Evolutionary conservation across 1,284 basidiomycete species (phyloP), one percentile per base, ranked within the genome.

Genomic region (Clitocybe nebularis): DNA sequence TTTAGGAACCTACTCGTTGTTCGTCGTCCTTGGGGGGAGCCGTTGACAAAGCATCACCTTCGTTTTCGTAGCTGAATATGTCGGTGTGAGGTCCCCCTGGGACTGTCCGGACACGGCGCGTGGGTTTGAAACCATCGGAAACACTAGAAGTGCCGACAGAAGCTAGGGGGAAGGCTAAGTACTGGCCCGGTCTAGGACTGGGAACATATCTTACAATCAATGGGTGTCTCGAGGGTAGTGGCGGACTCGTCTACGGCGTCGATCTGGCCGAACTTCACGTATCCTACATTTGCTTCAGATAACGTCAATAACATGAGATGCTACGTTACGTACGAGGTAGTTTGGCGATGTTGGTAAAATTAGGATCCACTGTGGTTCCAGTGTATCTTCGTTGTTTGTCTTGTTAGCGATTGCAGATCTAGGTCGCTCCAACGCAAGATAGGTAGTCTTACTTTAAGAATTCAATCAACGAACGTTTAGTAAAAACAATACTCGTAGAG

Each of bases 301-400:
- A 6, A 5, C 16, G 25, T 47, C 7, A 20, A 33, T 25, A 17
- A 4, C 14, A 30, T 19, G 23, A 20, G 11, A 26, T 28, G 21
- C 20, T 13, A 22, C 14, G 24, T 7, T 32, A 60, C 71, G 24
- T 67, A 85, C 84, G 72, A 19, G 84, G 84, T 29, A 87, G 69
- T 57, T 86, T 86, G 52, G 72, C 69, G 35, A 87, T 81, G 54
- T 81, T 85, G 39, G 63, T 63, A 53, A 83, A 82, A 60, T 83
- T 83, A 29, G 84, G 74, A 56, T 87, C 84, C 30, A 87, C 78
- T 7, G 83, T 85, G 24, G 71, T 77, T 9, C 81, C 84, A 23
- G 77, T 72, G 53, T 84, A 83, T 60, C 83, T 77, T 46, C 30
- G 46, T n/a, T n/a, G n/a, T n/a, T n/a, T n/a, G n/a, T n/a, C n/a